These are phyloP conservation scores for Fusarium multiceps DNA, from an alignment of 2,329 filamentous ascomycete genomes.

Conservation along the genomic window DNA sequence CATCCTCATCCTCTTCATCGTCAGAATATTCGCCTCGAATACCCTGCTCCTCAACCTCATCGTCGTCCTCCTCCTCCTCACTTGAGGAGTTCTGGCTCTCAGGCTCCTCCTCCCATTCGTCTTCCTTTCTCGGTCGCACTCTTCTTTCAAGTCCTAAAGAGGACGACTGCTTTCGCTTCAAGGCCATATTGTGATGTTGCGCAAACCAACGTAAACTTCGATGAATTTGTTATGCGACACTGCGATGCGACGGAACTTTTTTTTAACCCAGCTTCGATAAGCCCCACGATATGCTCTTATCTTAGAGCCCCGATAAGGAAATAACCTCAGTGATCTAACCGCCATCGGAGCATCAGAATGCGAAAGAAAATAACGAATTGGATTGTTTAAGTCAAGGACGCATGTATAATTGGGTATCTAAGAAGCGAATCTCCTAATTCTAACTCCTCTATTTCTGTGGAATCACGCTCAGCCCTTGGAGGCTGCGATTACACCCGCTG, in stretches of 20 bases:
- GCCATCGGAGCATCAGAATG: constrained; percentile 12
- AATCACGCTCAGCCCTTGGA: neutral
- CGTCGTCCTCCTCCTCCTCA: constrained; percentile 38
- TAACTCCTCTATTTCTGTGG: neutral
- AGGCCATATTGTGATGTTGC: constrained; percentile 47
- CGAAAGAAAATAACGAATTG: no score
- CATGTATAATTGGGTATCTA: neutral
- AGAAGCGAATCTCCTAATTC: constrained; percentile 14
- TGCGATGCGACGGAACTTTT: constrained; percentile 25
- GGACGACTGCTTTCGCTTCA: constrained; percentile 54
- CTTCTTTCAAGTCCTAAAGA: constrained; percentile 54
- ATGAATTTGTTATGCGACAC: neutral
- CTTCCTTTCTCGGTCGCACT: constrained; percentile 58
- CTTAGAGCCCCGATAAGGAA: constrained; percentile 26
- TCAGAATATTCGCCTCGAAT: constrained; percentile 39
- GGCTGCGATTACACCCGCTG: neutral
- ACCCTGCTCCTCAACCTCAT: constrained; percentile 48
- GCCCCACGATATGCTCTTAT: constrained; percentile 33
- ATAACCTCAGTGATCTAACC: constrained; percentile 22
- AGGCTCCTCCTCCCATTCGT: constrained; percentile 55
- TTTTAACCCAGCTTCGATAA: constrained; percentile 31
- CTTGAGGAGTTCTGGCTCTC: constrained; percentile 49
- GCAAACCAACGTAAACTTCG: neutral
- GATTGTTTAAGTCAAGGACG: no score
- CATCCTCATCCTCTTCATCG: constrained; percentile 42